Base-by-base conservation (phyloP, 495 filamentous ascomycete species). In the Hypoxylon cercidicola region DNA sequence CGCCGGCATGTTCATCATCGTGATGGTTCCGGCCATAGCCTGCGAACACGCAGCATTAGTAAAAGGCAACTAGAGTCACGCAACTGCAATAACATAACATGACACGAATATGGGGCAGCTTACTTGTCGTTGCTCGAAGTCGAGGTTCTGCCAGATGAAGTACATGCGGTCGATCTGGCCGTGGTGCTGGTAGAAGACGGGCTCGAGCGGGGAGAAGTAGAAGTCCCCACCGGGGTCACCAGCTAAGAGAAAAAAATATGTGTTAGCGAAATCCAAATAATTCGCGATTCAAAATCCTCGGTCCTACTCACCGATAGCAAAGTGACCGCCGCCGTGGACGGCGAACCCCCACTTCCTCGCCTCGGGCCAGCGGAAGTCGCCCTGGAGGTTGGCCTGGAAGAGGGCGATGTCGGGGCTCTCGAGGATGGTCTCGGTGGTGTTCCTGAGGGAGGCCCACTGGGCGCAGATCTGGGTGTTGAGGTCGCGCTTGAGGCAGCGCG, bases 141-240 rank as follows among this genome's bases (percentile, higher is more conserved):
- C 75, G 11, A 78, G 69, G 45, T 77, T 76, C 67, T 92, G 88
- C 89, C 90, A 92, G 51, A 89, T 89, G 77, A 85, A 89, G 78
- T 84, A 92, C 15, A 88, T 61, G 35, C 85, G 84, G 73, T 92
- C 90, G 54, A 93, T 83, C 79, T 86, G 84, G 4, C 81, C 84
- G 70, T 92, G 89, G 72, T 92, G 89, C 12, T 86, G 79, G 72
- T 81, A 92, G 77, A 93, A 92, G 13, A 75, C 83, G 11, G 89
- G 89, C 64, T 92, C 90, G 4, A 86, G 82, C 3, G 87, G 81
- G 37, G 83, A 87, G 39, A 81, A 80, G 72, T 82, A 88, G 55
- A 88, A 77, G 75, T 90, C 89, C 30, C 72, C 63, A 15, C 74
- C 73, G 6, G 77, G 75, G 66, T 80, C 74, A 40, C 70, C 72